Evolutionary conservation across 768 basidiomycete genomes (phyloP).

Genomic region (Lentinula lateritia): DNA sequence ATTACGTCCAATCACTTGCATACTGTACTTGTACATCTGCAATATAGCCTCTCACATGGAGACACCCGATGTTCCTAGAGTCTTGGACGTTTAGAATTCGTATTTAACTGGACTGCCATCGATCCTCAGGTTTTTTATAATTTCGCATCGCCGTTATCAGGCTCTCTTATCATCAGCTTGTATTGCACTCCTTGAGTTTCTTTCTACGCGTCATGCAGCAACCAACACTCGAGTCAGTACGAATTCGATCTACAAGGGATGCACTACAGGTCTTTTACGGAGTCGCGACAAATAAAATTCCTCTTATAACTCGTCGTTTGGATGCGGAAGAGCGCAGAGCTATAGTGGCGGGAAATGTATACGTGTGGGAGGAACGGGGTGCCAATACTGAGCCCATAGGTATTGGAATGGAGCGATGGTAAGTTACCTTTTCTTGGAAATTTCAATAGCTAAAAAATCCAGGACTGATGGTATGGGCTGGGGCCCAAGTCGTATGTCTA

Average conservation of each 20-base stretch:
- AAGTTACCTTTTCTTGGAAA: constrained; percentile 12
- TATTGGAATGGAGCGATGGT: constrained; percentile 85
- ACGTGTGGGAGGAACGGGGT: constrained; percentile 86
- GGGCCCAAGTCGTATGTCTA: constrained; percentile 74
- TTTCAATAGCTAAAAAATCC: background rate
- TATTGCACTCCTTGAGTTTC: constrained; percentile 3
- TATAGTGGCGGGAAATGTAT: constrained; percentile 73
- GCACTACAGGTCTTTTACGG: constrained; percentile 80
- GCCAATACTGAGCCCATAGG: constrained; percentile 79
- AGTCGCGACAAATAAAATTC: constrained; percentile 61
- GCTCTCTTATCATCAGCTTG: constrained; percentile 7
- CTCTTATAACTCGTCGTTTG: constrained; percentile 75
- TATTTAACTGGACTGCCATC: background rate
- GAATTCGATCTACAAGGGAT: constrained; percentile 73
- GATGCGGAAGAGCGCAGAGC: constrained; percentile 77
- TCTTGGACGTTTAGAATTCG: background rate
- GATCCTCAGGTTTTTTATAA: background rate
- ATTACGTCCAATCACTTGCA: constrained; percentile 28
- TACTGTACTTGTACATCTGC: constrained; percentile 26
- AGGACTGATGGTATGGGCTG: constrained; percentile 73
- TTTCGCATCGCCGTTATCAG: background rate
- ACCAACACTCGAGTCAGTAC: constrained; percentile 70
- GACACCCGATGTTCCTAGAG: constrained; percentile 14
- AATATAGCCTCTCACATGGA: constrained; percentile 50
- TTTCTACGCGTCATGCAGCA: constrained; percentile 52